Conservation (phyloP, 2,329 filamentous ascomycete species). For the Aspergillus sp. region DNA sequence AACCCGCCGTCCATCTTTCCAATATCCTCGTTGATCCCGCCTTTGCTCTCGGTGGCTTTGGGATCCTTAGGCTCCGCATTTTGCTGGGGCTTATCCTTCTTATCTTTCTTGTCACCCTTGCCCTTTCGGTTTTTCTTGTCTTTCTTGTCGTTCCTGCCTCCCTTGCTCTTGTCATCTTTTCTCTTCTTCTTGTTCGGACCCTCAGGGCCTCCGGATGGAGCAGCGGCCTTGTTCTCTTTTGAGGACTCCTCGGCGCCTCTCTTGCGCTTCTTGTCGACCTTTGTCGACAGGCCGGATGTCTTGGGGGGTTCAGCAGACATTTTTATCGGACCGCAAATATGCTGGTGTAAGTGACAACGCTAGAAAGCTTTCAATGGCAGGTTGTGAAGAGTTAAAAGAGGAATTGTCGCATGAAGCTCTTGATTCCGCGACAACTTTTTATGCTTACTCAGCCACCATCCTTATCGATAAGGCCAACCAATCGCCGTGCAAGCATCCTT, state of each 20-base stretch:
- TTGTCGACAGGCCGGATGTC: slow-evolving; percentile 28
- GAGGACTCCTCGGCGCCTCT: slow-evolving; percentile 33
- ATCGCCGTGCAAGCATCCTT: background rate
- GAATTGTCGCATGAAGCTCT: background rate
- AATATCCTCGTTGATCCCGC: slow-evolving; percentile 76
- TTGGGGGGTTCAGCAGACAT: slow-evolving; percentile 19
- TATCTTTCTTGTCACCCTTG: slow-evolving; percentile 24
- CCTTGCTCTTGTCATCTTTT: slow-evolving; percentile 29
- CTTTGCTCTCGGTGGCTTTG: slow-evolving; percentile 56
- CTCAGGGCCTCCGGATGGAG: slow-evolving; percentile 20
- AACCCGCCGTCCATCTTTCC: slow-evolving; percentile 78
- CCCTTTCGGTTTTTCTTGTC: slow-evolving; percentile 13
- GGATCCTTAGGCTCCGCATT: slow-evolving; percentile 23
- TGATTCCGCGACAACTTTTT: slow-evolving; percentile 13
- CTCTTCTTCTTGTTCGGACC: slow-evolving; percentile 33
- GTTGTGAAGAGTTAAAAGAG: background rate
- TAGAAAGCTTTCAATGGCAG: background rate
- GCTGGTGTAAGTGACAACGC: background rate
- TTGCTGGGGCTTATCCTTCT: slow-evolving; percentile 19
- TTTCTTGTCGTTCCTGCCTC: slow-evolving; percentile 52
- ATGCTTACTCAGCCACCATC: slow-evolving; percentile 10
- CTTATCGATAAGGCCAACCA: slow-evolving; percentile 19
- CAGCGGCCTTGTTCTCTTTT: slow-evolving; percentile 23
- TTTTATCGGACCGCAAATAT: background rate
- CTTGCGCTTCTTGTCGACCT: slow-evolving; percentile 41